phyloP scores from a whole-genome alignment of 805 yeast species.

The Candida verbasci region DNA sequence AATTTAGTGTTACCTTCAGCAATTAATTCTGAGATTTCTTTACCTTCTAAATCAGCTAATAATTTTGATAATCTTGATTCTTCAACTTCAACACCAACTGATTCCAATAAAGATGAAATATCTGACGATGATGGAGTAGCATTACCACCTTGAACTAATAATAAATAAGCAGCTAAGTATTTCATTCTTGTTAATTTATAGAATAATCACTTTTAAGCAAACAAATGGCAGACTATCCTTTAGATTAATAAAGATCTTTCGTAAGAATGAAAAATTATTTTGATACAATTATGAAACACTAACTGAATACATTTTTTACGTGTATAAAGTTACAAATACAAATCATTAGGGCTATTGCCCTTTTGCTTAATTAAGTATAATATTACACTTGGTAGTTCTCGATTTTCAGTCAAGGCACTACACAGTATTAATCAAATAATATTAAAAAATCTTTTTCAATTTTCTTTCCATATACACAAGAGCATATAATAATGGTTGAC shows the following conservation, averaged over 20 bases:
- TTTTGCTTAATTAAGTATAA: background rate
- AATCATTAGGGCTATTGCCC: background rate
- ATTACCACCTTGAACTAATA: slow-evolving; percentile 96
- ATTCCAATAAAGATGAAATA: slow-evolving; percentile 80
- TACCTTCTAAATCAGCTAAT: slow-evolving; percentile 87
- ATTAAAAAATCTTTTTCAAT: slow-evolving; percentile 5
- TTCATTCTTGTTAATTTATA: slow-evolving; percentile 50
- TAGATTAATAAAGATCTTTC: slow-evolving; percentile 15
- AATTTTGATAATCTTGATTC: slow-evolving; percentile 78
- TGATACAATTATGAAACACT: background rate
- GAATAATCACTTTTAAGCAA: slow-evolving; percentile 81
- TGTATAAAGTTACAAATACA: background rate
- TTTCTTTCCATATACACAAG: background rate
- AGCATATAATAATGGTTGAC: slow-evolving; percentile 4
- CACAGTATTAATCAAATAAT: background rate
- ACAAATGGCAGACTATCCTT: slow-evolving; percentile 73
- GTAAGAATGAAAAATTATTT: background rate
- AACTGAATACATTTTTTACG: background rate
- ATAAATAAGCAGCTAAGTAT: slow-evolving; percentile 99
- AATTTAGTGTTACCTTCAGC: slow-evolving; percentile 95
- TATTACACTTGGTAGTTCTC: background rate
- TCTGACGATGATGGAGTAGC: slow-evolving; percentile 91
- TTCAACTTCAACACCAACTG: slow-evolving; percentile 96
- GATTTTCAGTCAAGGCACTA: background rate
- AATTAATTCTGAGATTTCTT: slow-evolving; percentile 82